Conservation (phyloP, 306 rosid species). For the Trifolium pratense region DNA sequence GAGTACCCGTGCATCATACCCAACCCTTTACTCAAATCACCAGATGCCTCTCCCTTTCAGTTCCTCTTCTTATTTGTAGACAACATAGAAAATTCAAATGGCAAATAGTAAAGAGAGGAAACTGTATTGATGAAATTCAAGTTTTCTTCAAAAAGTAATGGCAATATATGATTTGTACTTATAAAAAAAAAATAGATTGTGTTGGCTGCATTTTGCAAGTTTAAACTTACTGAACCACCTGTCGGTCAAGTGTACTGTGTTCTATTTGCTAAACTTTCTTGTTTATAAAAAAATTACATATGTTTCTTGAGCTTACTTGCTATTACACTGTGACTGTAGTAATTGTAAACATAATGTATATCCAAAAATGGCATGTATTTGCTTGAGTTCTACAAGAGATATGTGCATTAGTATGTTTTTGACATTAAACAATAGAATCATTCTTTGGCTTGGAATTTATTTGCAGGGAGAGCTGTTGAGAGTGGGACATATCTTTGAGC, state of each 20-base stretch:
- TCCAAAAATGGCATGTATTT: neutral
- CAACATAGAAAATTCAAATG: neutral
- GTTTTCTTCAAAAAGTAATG: constrained; percentile 4
- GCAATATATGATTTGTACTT: neutral
- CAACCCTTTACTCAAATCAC: neutral
- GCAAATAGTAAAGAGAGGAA: constrained; percentile 5
- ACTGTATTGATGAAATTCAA: neutral
- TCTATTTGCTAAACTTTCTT: constrained; percentile 11
- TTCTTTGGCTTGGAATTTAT: constrained; percentile 26
- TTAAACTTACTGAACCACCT: neutral
- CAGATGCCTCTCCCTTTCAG: neutral
- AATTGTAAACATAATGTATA: no score
- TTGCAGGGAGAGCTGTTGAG: constrained; percentile 81
- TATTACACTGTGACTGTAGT: neutral
- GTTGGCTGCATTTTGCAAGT: neutral
- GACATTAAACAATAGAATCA: constrained; percentile 15
- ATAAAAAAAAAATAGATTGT: neutral
- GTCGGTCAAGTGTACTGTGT: constrained; percentile 13
- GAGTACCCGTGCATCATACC: no score
- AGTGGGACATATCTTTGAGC: constrained; percentile 95
- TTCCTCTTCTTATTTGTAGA: neutral
- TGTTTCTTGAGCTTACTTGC: neutral
- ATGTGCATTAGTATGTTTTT: constrained; percentile 1
- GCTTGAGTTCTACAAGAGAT: constrained; percentile 23
- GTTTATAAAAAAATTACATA: neutral